Evolutionary conservation across 192 early-diverging fungal species (phyloP), one percentile per base, ranked within the genome.

Genomic region (Ramicandelaber brevisporus): DNA sequence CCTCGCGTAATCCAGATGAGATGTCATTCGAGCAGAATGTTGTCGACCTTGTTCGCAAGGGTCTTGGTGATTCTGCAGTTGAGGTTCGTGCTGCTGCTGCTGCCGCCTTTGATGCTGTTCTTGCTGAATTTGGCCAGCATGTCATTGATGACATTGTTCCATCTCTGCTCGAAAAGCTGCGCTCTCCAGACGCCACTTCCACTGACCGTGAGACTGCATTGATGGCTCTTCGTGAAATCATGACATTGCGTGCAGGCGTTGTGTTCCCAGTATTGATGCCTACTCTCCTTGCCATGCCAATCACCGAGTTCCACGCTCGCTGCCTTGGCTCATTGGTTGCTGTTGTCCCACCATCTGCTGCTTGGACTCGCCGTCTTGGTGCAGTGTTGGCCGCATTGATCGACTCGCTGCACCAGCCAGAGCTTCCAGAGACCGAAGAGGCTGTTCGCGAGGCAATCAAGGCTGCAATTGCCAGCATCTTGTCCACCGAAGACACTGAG

Each of bases 251-350:
- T n/a, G 78, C 79, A 33, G 77, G 80, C 37, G 82, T 87, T 2
- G 93, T 98, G 5, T 92, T 98, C 78, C 93, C 93, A 5, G 87
- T 90, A 17, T 59, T 98, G 29, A 87, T 98, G 32, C 93, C 93
- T 2, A 92, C 83, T 4, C 62, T 98, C 29, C 72, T 84, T n/a
- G 38, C 68, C 10, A 59, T 58, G 15, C 90, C 90, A 10, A 82
- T 98, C 23, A 70, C 68, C 20, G 57, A 62, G n/a, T 86, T 90
- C 50, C 84, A 93, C 40, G 89, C 87, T 11, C 74, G 73, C 11
- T 85, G 86, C 4, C 48, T 98, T 32, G 70, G 68, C 2, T 76
- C 81, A 7, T 45, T 98, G 15, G 76, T 96, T 15, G 69, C 77
- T 13, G 92, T 95, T 17, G 92, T 85, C 9, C 39, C 57, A 22